A percentile compares a stretch with the other conserved stretches of the same genome.
These are phyloP conservation scores for Globisporangium splendens DNA, from an alignment of 352 stramenopile species.

Conservation along the genomic window DNA sequence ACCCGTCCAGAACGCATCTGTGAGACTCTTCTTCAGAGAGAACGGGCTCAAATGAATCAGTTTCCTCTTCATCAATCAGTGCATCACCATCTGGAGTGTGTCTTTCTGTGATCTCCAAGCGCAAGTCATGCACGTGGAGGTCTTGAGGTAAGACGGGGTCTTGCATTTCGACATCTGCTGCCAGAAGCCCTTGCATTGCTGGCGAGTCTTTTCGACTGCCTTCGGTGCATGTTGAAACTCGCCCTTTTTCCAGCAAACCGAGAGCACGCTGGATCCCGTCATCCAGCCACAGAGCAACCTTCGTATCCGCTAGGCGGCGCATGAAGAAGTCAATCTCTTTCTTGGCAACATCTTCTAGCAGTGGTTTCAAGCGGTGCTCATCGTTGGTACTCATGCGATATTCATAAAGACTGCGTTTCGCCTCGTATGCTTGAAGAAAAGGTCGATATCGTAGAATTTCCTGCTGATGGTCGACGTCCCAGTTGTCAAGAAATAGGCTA, in stretches of 20 bases:
- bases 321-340: not conserved
- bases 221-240: not conserved
- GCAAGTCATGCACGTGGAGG: not conserved
- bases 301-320: conserved; percentile 9
- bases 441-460: conserved; percentile 20
- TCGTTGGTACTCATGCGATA: conserved; percentile 13
- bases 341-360: conserved; percentile 23
- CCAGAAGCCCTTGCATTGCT: not conserved
- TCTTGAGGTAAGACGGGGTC: not conserved
- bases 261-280: conserved; percentile 17
- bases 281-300: conserved; percentile 19
- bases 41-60: conserved; percentile 10
- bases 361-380: conserved; percentile 11
- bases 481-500: conserved; percentile 18
- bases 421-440: conserved; percentile 19
- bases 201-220: not conserved
- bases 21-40: not conserved
- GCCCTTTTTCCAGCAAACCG: not conserved
- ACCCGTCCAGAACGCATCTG: not conserved
- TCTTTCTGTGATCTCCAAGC: not conserved
- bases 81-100: conserved; percentile 8
- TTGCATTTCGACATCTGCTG: conserved; percentile 8
- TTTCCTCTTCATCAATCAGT: conserved; percentile 3
- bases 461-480: conserved; percentile 13
- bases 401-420: conserved; percentile 9